Percentiles rank a stretch among this genome's conserved stretches.
Evolutionary conservation across 345 rosid species (phyloP).

Genomic region (Triadica sebifera): DNA sequence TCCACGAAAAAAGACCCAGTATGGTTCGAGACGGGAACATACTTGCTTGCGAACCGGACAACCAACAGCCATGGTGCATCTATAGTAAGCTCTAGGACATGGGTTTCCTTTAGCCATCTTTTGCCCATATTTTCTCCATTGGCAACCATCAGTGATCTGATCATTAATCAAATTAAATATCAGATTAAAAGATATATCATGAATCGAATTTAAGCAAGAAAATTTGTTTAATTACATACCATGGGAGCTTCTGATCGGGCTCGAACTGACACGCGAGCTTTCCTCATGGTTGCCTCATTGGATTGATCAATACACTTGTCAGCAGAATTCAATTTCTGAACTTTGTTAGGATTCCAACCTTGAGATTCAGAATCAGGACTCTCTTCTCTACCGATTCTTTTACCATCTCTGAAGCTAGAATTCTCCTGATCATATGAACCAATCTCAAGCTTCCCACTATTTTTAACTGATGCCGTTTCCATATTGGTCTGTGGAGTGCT

Average conservation of each 20-base stretch:
- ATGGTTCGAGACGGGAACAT: slow-evolving; percentile 11
- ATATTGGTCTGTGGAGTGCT: slow-evolving; percentile 37
- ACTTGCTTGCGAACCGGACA: slow-evolving; percentile 98
- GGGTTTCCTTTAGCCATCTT: slow-evolving; percentile 99
- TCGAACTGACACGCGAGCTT: slow-evolving; percentile 97
- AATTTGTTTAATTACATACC: slow-evolving; percentile 39
- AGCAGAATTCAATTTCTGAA: slow-evolving; percentile 38
- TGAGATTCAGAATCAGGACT: slow-evolving; percentile 68
- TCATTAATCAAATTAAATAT: background rate
- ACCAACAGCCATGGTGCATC: slow-evolving; percentile 93
- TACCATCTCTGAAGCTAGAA: slow-evolving; percentile 35
- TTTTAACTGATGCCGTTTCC: slow-evolving; percentile 27
- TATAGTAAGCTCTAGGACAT: slow-evolving; percentile 91
- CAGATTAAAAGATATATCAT: background rate
- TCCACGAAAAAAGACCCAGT: too few species aligned
- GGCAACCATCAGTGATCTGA: slow-evolving; percentile 87
- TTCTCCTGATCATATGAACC: slow-evolving; percentile 34
- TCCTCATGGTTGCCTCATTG: slow-evolving; percentile 82
- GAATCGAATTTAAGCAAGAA: background rate
- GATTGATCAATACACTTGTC: slow-evolving; percentile 51
- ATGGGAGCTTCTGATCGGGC: slow-evolving; percentile 98
- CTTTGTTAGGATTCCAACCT: slow-evolving; percentile 61
- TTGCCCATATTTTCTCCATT: slow-evolving; percentile 98
- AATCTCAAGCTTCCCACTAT: slow-evolving; percentile 29
- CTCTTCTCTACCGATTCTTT: slow-evolving; percentile 55